Conservation (phyloP, 768 basidiomycete genomes). For the Pulveroboletus ravenelii region DNA sequence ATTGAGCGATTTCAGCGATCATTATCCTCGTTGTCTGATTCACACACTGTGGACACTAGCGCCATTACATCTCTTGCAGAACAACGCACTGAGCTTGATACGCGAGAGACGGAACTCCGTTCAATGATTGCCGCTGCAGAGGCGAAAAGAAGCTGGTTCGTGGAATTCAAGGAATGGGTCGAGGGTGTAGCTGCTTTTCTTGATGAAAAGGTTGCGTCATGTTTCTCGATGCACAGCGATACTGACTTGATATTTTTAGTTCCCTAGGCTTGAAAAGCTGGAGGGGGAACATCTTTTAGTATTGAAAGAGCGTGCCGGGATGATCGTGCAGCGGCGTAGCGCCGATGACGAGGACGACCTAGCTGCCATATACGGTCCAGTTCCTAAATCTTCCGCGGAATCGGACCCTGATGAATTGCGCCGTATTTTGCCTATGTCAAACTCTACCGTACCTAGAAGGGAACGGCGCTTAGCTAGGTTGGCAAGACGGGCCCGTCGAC, state of each 20-base stretch:
- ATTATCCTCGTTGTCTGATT: constrained; percentile 56
- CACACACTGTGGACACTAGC: constrained; percentile 60
- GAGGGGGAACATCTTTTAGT: constrained; percentile 73
- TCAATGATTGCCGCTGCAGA: constrained; percentile 72
- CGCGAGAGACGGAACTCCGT: constrained; percentile 68
- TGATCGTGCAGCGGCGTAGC: constrained; percentile 63
- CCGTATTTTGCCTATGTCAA: constrained; percentile 43
- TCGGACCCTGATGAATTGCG: constrained; percentile 59
- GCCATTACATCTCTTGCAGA: constrained; percentile 53
- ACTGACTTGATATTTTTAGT: constrained; percentile 39
- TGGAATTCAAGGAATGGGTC: constrained; percentile 71
- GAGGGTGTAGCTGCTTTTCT: constrained; percentile 82
- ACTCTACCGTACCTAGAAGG: constrained; percentile 41
- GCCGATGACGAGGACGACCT: constrained; percentile 82
- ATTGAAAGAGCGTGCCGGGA: constrained; percentile 65
- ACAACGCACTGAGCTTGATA: constrained; percentile 61
- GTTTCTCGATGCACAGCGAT: neutral
- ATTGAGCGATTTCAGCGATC: constrained; percentile 57
- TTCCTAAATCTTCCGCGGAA: constrained; percentile 32
- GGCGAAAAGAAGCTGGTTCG: constrained; percentile 78
- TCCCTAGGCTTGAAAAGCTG: constrained; percentile 69
- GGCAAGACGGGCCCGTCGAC: constrained; percentile 49
- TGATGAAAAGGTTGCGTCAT: constrained; percentile 69
- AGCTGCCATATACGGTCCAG: constrained; percentile 57
- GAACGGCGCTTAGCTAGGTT: constrained; percentile 57